Conservation (phyloP, 2,329 filamentous ascomycete genomes). For the Curvularia spicifera region DNA sequence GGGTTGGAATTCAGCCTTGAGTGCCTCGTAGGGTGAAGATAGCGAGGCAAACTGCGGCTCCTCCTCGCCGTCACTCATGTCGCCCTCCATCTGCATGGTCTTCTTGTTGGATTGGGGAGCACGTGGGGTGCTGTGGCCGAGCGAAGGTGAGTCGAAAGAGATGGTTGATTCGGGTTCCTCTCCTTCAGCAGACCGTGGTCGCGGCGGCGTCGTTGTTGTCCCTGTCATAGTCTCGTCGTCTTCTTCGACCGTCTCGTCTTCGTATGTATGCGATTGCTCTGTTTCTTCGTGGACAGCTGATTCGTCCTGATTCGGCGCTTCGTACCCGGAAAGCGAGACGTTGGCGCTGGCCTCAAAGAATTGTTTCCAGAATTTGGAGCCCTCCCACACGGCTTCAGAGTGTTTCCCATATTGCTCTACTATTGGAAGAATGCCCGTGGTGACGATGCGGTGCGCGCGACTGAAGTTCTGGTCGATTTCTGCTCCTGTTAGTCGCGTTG, state of each 20-base stretch:
- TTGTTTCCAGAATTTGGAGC: slow-evolving; percentile 99
- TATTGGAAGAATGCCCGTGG: slow-evolving; percentile 86
- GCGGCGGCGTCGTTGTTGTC: slow-evolving; percentile 54
- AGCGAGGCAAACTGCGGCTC: slow-evolving; percentile 66
- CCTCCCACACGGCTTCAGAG: slow-evolving; percentile 93
- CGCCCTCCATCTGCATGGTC: slow-evolving; percentile 19
- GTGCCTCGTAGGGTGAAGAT: slow-evolving; percentile 76
- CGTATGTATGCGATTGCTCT: slow-evolving; percentile 46
- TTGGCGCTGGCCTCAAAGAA: slow-evolving; percentile 99
- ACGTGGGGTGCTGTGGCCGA: slow-evolving; percentile 67
- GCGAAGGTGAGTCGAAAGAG: slow-evolving; percentile 66
- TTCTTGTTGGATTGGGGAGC: slow-evolving; percentile 39
- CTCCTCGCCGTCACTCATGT: slow-evolving; percentile 25
- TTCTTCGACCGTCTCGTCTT: slow-evolving; percentile 54
- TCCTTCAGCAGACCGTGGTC: slow-evolving; percentile 42
- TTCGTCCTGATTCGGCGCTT: slow-evolving; percentile 72
- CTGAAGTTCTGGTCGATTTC: slow-evolving; percentile 99
- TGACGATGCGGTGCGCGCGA: slow-evolving; percentile 94
- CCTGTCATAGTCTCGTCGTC: slow-evolving; percentile 41
- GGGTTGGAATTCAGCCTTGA: slow-evolving; percentile 72
- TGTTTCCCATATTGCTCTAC: slow-evolving; percentile 96
- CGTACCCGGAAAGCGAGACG: slow-evolving; percentile 93
- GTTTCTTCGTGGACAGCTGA: slow-evolving; percentile 56
- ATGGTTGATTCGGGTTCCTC: slow-evolving; percentile 64
- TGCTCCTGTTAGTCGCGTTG: slow-evolving; percentile 50